Conservation (phyloP, 768 basidiomycete species). For the Collybia mongolica region DNA sequence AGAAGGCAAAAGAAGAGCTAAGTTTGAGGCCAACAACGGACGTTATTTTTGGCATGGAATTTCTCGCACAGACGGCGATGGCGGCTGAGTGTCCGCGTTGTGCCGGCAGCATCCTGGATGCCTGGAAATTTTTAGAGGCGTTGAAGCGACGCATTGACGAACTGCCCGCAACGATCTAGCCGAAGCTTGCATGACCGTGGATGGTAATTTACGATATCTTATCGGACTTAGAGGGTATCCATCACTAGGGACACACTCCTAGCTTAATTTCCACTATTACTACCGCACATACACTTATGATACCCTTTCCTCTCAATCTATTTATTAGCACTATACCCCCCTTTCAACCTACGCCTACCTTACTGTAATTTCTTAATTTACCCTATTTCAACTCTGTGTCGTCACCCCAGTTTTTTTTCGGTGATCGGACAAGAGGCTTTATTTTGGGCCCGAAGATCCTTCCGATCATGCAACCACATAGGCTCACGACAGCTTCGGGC, state of each 20-base stretch:
- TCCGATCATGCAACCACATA: constrained; percentile 7
- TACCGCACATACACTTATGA: too few relatives aligned
- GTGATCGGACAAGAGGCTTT: neutral
- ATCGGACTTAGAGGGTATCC: neutral
- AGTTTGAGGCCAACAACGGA: constrained; percentile 53
- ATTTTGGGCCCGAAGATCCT: constrained; percentile 12
- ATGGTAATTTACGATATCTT: neutral
- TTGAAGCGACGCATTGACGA: constrained; percentile 60
- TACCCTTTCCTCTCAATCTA: too few relatives aligned
- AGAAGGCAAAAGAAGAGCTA: constrained; percentile 57
- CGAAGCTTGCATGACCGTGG: neutral
- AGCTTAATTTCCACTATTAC: too few relatives aligned
- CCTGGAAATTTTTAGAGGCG: constrained; percentile 51
- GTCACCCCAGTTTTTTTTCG: neutral
- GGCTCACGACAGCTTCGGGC: constrained; percentile 7
- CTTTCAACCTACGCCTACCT: too few relatives aligned
- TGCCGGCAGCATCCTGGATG: constrained; percentile 62
- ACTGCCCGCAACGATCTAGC: constrained; percentile 32
- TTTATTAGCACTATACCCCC: too few relatives aligned
- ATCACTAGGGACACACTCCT: neutral
- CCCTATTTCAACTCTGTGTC: neutral
- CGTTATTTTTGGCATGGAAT: constrained; percentile 59
- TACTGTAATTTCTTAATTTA: neutral
- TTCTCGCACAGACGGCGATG: constrained; percentile 51
- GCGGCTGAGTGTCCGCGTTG: constrained; percentile 61